phyloP scores from a whole-genome alignment of 192 early-diverging fungal genomes.

The Helicostylum pulchrum region DNA sequence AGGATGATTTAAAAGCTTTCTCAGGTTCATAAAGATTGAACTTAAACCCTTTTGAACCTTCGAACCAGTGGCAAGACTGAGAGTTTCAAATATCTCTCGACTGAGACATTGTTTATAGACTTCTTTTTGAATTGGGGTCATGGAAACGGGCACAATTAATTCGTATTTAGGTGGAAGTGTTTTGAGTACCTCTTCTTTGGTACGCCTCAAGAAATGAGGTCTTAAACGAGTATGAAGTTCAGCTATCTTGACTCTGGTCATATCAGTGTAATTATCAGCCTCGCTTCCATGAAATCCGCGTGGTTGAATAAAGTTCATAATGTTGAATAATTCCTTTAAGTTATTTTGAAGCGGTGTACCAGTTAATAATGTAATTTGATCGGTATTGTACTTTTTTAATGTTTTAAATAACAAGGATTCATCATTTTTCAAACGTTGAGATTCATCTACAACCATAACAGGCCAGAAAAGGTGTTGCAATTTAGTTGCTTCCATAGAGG shows the following conservation, averaged over 20 bases:
- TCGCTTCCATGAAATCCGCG: constrained; percentile 55
- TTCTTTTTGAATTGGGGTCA: constrained; percentile 67
- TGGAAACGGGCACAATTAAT: constrained; percentile 63
- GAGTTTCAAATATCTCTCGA: constrained; percentile 43
- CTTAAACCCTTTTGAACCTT: not conserved
- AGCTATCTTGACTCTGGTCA: constrained; percentile 51
- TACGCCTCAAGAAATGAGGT: constrained; percentile 72
- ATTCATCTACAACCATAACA: constrained; percentile 71
- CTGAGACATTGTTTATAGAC: constrained; percentile 63
- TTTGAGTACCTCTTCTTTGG: constrained; percentile 57
- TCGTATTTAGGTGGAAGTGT: constrained; percentile 65
- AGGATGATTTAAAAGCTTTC: constrained; percentile 72
- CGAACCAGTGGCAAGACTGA: constrained; percentile 1
- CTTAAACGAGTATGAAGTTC: constrained; percentile 64
- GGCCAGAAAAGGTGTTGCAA: constrained; percentile 42
- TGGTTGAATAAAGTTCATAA: constrained; percentile 70
- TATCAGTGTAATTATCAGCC: constrained; percentile 49
- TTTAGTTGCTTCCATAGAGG: constrained; percentile 23
- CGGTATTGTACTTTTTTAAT: constrained; percentile 45
- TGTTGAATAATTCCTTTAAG: constrained; percentile 67
- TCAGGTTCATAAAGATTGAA: constrained; percentile 64
- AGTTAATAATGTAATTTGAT: constrained; percentile 61
- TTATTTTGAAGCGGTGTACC: constrained; percentile 76
- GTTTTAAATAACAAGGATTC: constrained; percentile 53
- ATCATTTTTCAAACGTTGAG: constrained; percentile 77